phyloP scores from a whole-genome alignment of 2,329 filamentous ascomycete species.

The Ascocoryne sarcoides region DNA sequence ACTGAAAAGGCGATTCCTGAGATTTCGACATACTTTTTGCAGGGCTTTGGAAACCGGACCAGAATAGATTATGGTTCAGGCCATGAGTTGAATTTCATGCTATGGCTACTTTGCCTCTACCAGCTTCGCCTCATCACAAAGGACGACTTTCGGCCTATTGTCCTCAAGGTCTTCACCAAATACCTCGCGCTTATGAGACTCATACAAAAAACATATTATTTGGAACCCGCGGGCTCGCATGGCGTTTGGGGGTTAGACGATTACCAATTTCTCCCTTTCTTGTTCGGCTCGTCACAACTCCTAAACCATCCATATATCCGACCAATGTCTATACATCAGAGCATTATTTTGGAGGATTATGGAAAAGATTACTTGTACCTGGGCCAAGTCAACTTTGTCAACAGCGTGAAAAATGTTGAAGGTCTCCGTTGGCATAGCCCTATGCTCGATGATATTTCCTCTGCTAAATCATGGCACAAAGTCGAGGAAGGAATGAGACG shows the following conservation, averaged over 20 bases:
- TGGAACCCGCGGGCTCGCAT: slow-evolving; percentile 93
- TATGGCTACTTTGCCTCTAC: slow-evolving; percentile 93
- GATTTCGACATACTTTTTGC: slow-evolving; percentile 67
- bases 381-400: slow-evolving; percentile 87
- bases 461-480: slow-evolving; percentile 82
- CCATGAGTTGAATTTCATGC: slow-evolving; percentile 93
- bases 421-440: slow-evolving; percentile 93
- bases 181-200: slow-evolving; percentile 83
- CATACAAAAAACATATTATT: slow-evolving; percentile 87
- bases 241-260: slow-evolving; percentile 98
- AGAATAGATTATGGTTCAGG: slow-evolving; percentile 96
- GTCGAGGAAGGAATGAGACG: slow-evolving; percentile 91
- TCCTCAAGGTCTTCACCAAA: slow-evolving; percentile 68
- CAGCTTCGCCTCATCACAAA: slow-evolving; percentile 58
- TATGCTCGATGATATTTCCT: slow-evolving; percentile 96
- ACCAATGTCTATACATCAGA: slow-evolving; percentile 76
- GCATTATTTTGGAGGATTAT: slow-evolving; percentile 79
- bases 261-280: slow-evolving; percentile 92
- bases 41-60: slow-evolving; percentile 77
- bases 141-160: slow-evolving; percentile 62
- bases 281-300: slow-evolving; percentile 88
- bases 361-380: slow-evolving; percentile 79
- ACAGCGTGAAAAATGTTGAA: slow-evolving; percentile 91
- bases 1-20: slow-evolving; percentile 53
- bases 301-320: slow-evolving; percentile 76